Evolutionary conservation across 1,284 basidiomycete species (phyloP), one percentile per base, ranked within the genome.

Genomic region (Tylopilus sp.): DNA sequence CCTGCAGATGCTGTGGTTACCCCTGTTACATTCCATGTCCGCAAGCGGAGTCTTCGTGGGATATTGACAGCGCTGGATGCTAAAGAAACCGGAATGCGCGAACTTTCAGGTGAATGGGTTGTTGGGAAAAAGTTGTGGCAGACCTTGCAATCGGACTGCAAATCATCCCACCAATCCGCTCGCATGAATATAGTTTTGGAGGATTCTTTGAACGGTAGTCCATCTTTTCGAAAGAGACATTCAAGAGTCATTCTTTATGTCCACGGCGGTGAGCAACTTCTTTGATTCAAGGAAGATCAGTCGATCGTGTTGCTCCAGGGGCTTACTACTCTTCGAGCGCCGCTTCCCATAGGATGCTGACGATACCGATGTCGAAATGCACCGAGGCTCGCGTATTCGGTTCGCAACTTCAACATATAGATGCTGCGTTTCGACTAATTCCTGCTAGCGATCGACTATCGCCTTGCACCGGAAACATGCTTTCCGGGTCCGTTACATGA

Each of bases 401-500:
- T 92, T 61, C 46, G 83, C 73, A 17, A 28, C 44, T 47, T n/a
- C 14, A 26, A 15, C 20, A 20, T 30, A 30, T 7, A 21, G 8
- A 18, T 20, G 18, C 34, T 28, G 11, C 28, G 20, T 49, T 24
- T 46, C 36, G 39, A 36, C 56, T 56, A 15, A 60, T 39, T 41
- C 42, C 26, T 53, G 8, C 36, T 59, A 93, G 91, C 91, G n/a
- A 76, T 98, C 59, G 94, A 98, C 66, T 99, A 99, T 70, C 88
- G 95, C 17, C 77, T 99, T 28, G 94, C 95, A 0, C 95, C 95
- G 1, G 95, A 97, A 68, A 91, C 92, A 7, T 78, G 81, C 29
- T 99, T 99, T 69, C 95, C 95, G 0, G 91, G 94, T 0, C 90
- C 94, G 24, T 76, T 99, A 7, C 91, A 96, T 62, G 96, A 99